These are phyloP conservation scores for Silene coronaria DNA, from an alignment of 179 eudicot genomes.

Conservation along the genomic window DNA sequence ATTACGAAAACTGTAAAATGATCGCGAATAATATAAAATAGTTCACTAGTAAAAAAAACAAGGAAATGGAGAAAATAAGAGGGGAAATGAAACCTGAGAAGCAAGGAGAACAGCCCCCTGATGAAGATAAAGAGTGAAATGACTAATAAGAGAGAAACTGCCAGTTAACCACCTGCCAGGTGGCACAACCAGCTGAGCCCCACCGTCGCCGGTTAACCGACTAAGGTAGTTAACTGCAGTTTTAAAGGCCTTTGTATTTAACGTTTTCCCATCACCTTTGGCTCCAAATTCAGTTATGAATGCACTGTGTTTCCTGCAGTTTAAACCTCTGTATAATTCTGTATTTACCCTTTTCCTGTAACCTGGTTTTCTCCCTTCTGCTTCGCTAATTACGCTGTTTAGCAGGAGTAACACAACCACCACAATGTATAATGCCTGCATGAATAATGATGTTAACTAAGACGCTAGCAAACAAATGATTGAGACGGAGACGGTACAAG, in stretches of 20 bases:
- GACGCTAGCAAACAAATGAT: background rate
- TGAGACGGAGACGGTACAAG: no score
- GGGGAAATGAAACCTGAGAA: constrained; percentile 42
- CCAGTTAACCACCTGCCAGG: constrained; percentile 76
- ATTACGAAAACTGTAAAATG: no score
- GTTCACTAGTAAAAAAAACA: background rate
- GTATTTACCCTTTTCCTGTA: constrained; percentile 8
- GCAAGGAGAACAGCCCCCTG: constrained; percentile 61
- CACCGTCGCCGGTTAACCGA: constrained; percentile 45
- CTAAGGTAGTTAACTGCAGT: constrained; percentile 44
- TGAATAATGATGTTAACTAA: no score
- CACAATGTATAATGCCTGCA: background rate
- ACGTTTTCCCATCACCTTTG: constrained; percentile 57
- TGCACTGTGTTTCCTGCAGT: constrained; percentile 58
- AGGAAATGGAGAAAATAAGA: no score
- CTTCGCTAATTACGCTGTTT: background rate
- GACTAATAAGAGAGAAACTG: constrained; percentile 56
- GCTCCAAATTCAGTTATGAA: constrained; percentile 63
- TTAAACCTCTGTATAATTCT: constrained; percentile 23
- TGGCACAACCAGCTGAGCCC: constrained; percentile 61
- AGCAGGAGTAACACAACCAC: constrained; percentile 10
- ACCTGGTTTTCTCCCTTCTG: constrained; percentile 1
- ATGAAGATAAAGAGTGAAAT: constrained; percentile 60
- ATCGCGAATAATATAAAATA: no score
- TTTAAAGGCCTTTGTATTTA: constrained; percentile 53